A percentile compares a stretch with the other conserved stretches of the same genome.
These are phyloP conservation scores for Aspergillus thermomutatus DNA, from an alignment of 2,329 filamentous ascomycete species.

Conservation along the genomic window DNA sequence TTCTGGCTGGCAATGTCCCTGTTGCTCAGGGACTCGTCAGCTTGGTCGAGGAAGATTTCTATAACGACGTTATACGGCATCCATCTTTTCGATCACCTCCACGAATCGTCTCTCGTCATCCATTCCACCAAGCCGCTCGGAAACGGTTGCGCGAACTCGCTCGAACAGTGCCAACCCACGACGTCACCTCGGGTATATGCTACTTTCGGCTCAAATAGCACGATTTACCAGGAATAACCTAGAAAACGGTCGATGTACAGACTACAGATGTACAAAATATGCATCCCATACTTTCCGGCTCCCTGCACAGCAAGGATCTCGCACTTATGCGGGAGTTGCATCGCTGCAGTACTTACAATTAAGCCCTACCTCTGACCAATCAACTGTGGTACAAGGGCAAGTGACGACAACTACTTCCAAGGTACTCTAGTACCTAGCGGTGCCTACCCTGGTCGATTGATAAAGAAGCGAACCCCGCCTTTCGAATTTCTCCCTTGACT, in stretches of 20 bases:
- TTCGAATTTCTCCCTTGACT: not conserved
- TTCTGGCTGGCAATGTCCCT: no score
- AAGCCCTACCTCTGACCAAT: not conserved
- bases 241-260: not conserved
- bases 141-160: not conserved
- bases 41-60: no score
- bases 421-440: not conserved
- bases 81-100: no score
- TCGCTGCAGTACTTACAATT: not conserved
- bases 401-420: not conserved
- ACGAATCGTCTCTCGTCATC: no score
- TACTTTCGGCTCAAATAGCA: not conserved
- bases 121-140: not conserved
- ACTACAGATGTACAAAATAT: not conserved
- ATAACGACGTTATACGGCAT: no score
- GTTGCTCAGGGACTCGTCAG: no score
- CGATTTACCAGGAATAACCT: not conserved
- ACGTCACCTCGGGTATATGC: not conserved
- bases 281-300: not conserved
- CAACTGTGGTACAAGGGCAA: not conserved
- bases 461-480: not conserved
- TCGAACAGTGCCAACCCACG: not conserved
- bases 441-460: not conserved
- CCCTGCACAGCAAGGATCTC: not conserved
- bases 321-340: not conserved